These are phyloP conservation scores for Aspergillus bridgeri DNA, from an alignment of 495 filamentous ascomycete species.

Conservation along the genomic window DNA sequence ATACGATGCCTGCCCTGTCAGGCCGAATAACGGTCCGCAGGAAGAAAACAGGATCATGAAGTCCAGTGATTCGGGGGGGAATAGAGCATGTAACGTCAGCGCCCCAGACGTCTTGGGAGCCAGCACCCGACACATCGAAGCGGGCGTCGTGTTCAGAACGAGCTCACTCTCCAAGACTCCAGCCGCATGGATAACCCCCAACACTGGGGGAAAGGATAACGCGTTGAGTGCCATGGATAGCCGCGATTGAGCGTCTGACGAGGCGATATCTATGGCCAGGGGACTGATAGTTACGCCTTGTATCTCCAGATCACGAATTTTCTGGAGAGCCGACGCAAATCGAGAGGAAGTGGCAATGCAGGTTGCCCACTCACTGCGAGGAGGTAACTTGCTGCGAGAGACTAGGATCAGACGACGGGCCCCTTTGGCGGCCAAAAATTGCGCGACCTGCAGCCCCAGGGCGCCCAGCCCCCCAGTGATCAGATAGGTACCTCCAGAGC, in stretches of 20 bases:
- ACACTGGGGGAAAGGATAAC: slow-evolving; percentile 28
- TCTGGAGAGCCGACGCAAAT: slow-evolving; percentile 7
- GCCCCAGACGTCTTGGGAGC: slow-evolving; percentile 38
- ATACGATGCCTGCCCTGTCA: slow-evolving; percentile 29
- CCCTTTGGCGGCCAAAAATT: slow-evolving; percentile 33
- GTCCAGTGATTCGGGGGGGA: slow-evolving; percentile 22
- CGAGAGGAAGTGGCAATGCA: not conserved
- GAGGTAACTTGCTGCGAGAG: slow-evolving; percentile 31
- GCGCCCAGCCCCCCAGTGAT: slow-evolving; percentile 41
- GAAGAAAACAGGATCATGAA: slow-evolving; percentile 35
- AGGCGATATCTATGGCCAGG: slow-evolving; percentile 23
- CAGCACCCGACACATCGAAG: slow-evolving; percentile 28
- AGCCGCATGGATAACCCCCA: slow-evolving; percentile 44
- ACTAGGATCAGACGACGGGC: slow-evolving; percentile 36
- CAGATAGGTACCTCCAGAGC: slow-evolving; percentile 30
- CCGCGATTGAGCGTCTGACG: slow-evolving; percentile 8
- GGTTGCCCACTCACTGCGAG: slow-evolving; percentile 19
- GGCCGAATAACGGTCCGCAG: slow-evolving; percentile 27
- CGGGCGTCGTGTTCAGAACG: slow-evolving; percentile 27
- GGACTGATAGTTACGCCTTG: slow-evolving; percentile 23
- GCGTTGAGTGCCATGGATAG: slow-evolving; percentile 18
- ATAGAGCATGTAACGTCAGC: slow-evolving; percentile 19
- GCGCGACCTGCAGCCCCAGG: slow-evolving; percentile 33
- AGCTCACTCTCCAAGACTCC: slow-evolving; percentile 38
- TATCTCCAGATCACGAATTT: slow-evolving; percentile 23